phyloP scores from a whole-genome alignment of 805 yeast genomes.

The Priceomyces fermenticarens region DNA sequence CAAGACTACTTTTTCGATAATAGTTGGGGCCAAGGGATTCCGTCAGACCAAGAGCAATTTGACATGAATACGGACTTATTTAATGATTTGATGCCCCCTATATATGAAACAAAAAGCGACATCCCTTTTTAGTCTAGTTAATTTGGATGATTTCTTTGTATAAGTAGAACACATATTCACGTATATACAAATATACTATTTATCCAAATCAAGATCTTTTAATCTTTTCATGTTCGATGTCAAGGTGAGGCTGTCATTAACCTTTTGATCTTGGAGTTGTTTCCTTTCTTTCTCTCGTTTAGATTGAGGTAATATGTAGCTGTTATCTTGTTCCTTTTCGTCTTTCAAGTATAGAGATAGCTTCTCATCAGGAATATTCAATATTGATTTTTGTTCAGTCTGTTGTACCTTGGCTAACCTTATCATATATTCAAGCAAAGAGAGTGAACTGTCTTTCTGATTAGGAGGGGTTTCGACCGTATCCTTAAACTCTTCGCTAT shows the following conservation, averaged over 20 bases:
- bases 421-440: slow-evolving; percentile 61
- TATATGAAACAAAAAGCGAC: slow-evolving; percentile 7
- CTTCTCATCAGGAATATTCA: slow-evolving; percentile 64
- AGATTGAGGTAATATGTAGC: slow-evolving; percentile 17
- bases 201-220: slow-evolving; percentile 22
- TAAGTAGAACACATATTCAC: not conserved
- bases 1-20: too few relatives aligned
- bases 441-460: slow-evolving; percentile 34
- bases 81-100: slow-evolving; percentile 10
- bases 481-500: slow-evolving; percentile 13
- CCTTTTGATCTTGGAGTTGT: slow-evolving; percentile 9
- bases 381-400: slow-evolving; percentile 52
- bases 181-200: slow-evolving; percentile 4
- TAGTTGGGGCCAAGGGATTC: not conserved
- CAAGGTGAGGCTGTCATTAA: slow-evolving; percentile 16
- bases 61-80: slow-evolving; percentile 7
- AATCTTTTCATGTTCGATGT: slow-evolving; percentile 34
- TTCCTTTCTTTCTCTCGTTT: slow-evolving; percentile 12
- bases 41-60: slow-evolving; percentile 1
- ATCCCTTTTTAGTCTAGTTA: slow-evolving; percentile 1
- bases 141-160: not conserved
- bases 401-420: slow-evolving; percentile 60
- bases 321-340: slow-evolving; percentile 29
- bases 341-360: slow-evolving; percentile 59
- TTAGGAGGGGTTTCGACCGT: slow-evolving; percentile 11